Evolutionary conservation across 129 eudicot species (phyloP).

Genomic region (Deinandra increscens): DNA sequence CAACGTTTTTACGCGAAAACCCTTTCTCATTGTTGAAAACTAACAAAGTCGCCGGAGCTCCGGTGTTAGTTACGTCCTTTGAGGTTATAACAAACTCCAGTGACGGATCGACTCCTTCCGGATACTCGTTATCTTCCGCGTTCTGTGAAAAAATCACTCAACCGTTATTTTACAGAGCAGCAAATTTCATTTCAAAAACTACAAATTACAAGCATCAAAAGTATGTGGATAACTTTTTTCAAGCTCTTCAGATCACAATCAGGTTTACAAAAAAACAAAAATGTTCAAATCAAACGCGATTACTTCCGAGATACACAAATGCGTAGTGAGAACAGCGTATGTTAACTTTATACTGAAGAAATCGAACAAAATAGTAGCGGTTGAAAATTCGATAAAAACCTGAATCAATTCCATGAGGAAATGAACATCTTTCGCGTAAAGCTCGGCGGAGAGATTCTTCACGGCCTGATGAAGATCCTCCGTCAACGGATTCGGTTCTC

Average conservation of each 20-base stretch:
- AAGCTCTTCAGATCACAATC: not conserved
- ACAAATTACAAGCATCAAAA: not conserved
- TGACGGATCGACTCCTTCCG: slow-evolving; percentile 54
- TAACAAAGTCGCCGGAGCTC: slow-evolving; percentile 57
- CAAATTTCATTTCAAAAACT: not conserved
- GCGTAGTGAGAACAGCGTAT: not conserved
- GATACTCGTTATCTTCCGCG: slow-evolving; percentile 68
- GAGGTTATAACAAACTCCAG: slow-evolving; percentile 57
- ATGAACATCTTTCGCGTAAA: slow-evolving; percentile 63
- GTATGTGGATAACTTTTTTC: not conserved
- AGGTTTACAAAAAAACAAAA: not conserved
- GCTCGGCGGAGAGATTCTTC: slow-evolving; percentile 59
- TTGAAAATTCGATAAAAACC: slow-evolving; percentile 22
- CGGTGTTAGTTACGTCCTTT: slow-evolving; percentile 56
- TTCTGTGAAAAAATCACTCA: slow-evolving; percentile 34
- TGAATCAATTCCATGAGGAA: slow-evolving; percentile 68
- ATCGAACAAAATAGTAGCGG: not conserved
- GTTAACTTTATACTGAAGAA: not conserved
- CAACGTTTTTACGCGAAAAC: slow-evolving; percentile 44
- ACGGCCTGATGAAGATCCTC: slow-evolving; percentile 69
- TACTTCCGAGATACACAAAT: not conserved
- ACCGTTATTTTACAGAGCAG: not conserved
- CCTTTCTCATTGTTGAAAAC: slow-evolving; percentile 62
- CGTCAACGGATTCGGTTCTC: slow-evolving; percentile 42
- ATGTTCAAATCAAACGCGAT: not conserved